Conservation (phyloP, 148 eudicot species). For the Linanthus parryae region DNA sequence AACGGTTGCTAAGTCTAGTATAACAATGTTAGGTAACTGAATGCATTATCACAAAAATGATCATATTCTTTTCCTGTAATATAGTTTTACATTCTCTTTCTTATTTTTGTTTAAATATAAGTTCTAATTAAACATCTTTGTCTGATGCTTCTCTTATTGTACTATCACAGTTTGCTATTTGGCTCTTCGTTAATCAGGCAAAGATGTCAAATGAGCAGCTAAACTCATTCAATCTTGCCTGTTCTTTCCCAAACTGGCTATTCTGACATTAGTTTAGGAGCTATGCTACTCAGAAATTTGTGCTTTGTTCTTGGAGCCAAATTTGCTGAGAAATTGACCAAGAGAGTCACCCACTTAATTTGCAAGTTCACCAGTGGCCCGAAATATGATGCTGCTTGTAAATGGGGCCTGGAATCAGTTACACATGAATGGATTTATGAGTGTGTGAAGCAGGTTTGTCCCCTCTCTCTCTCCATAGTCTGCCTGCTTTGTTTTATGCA, state of each 20-base stretch:
- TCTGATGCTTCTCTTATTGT: background rate
- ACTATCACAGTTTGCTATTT: background rate
- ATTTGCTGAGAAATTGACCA: constrained; percentile 55
- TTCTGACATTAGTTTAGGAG: background rate
- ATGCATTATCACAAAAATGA: no score
- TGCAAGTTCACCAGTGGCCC: constrained; percentile 80
- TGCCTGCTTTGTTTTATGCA: background rate
- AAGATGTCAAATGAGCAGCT: no score
- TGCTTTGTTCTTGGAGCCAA: constrained; percentile 83
- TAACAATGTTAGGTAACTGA: no score
- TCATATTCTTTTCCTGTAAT: no score
- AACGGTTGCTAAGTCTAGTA: no score
- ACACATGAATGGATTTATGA: constrained; percentile 85
- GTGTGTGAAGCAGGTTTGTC: constrained; percentile 76
- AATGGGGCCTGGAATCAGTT: constrained; percentile 61
- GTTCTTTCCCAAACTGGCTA: background rate
- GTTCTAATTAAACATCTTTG: no score
- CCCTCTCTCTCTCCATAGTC: background rate
- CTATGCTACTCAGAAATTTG: constrained; percentile 66
- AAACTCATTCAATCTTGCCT: background rate
- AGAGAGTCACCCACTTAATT: constrained; percentile 71
- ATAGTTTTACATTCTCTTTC: no score
- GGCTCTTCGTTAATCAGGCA: no score
- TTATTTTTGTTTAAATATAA: no score
- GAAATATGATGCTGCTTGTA: constrained; percentile 73